Base-by-base conservation (phyloP, 1,284 basidiomycete species). In the Irpex sp. region DNA sequence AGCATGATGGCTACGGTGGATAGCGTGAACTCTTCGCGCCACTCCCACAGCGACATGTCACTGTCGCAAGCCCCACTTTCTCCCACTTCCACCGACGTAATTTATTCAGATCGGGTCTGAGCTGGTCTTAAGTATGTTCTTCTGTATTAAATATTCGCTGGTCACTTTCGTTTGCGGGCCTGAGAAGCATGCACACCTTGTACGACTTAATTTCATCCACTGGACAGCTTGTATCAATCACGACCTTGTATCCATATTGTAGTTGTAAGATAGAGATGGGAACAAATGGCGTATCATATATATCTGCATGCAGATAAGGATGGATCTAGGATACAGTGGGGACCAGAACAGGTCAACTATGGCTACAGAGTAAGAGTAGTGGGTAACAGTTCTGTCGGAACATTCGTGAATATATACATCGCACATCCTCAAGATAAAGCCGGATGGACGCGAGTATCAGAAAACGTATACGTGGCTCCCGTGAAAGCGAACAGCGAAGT, bases 351-450 rank as follows among this genome's bases (percentile, higher is more conserved):
- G 54, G 54, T 56, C 54, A 44, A 37, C 38, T 63, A 63, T 54
- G 62, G 60, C 57, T 63, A 63, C 62, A 63, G 49, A 11, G 57
- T 13, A 58, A 34, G 40, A 36, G 47, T 9, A 19, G 56, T 34
- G 36, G 38, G 48, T 37, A 47, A 47, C 61, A 36, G 34, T 36
- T 21, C 59, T 36, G 51, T 26, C 26, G 52, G 37, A 17, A 17
- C 36, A 31, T 59, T 55, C 51, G 21, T 55, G 44, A 40, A 40
- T 48, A 63, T 40, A n/a, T 5, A 47, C 21, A 59, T 36, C n/a
- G 38, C 38, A 59, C 13, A 26, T 19, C 49, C 49, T 9, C 9
- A 9, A 26, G 21, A 9, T 17, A 52, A 52, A 52, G n/a, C 8
- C 15, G 13, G 62, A 59, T n/a, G 31, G 21, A 59, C 37, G 34